phyloP scores from a whole-genome alignment of 371 early-diverging fungal species.

The Circinella umbellata region DNA sequence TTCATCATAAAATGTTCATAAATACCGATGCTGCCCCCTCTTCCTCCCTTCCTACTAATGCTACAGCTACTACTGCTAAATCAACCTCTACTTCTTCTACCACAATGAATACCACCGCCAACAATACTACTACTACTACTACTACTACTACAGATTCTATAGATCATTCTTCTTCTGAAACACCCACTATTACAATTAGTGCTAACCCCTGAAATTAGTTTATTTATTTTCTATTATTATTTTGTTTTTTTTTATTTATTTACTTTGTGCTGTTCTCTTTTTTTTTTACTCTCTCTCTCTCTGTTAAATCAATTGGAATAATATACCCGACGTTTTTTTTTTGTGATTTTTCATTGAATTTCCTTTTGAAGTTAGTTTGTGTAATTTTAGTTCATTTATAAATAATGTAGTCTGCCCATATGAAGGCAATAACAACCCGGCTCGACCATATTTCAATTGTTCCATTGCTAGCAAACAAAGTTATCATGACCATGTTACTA shows the following conservation, averaged over 20 bases:
- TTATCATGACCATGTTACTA: too few species aligned
- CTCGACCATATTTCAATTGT: too few species aligned
- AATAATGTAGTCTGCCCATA: neutral
- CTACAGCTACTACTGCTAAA: neutral
- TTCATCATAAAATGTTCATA: constrained; percentile 7
- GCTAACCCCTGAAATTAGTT: neutral
- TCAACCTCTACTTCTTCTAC: neutral
- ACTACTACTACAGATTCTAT: neutral
- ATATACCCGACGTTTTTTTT: constrained; percentile 3
- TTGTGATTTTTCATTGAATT: neutral
- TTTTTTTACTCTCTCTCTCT: neutral
- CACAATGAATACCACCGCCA: neutral
- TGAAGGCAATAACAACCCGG: neutral
- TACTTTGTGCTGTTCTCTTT: constrained; percentile 1
- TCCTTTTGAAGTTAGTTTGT: neutral
- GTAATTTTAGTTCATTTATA: neutral
- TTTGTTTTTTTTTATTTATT: neutral
- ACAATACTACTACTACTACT: neutral
- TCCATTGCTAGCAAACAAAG: too few species aligned
- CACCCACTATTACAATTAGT: neutral
- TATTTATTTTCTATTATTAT: neutral
- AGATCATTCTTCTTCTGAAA: neutral
- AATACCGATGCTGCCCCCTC: neutral
- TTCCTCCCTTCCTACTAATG: neutral
- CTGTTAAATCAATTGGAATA: neutral